These are phyloP conservation scores for Ceratocystis eucalypticola DNA, from an alignment of 2,329 filamentous ascomycete species.

Conservation along the genomic window DNA sequence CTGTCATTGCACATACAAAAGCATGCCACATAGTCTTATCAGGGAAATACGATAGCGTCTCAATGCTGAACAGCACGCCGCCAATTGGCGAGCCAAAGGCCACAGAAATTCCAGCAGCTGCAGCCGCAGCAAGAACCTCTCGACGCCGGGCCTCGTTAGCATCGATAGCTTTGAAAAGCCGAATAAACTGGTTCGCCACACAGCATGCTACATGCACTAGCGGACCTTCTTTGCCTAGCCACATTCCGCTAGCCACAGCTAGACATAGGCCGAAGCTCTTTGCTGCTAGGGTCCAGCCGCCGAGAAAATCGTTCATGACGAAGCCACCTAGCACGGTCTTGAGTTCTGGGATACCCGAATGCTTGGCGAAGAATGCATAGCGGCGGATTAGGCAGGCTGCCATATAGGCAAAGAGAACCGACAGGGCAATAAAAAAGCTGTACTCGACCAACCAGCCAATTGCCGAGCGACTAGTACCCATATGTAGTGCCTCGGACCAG, in stretches of 20 bases:
- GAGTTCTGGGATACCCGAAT: slow-evolving; percentile 94
- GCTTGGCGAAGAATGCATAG: slow-evolving; percentile 78
- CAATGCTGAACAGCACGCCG: slow-evolving; percentile 88
- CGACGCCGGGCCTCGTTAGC: slow-evolving; percentile 88
- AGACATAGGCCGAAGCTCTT: slow-evolving; percentile 85
- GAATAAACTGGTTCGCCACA: slow-evolving; percentile 88
- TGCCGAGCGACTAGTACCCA: slow-evolving; percentile 50
- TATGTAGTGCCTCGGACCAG: slow-evolving; percentile 60
- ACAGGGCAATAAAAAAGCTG: slow-evolving; percentile 71
- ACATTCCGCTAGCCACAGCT: slow-evolving; percentile 85
- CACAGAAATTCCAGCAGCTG: slow-evolving; percentile 83
- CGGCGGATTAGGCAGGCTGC: slow-evolving; percentile 69
- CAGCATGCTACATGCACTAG: slow-evolving; percentile 94
- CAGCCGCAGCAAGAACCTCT: slow-evolving; percentile 83
- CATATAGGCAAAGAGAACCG: slow-evolving; percentile 65
- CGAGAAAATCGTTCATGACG: slow-evolving; percentile 76
- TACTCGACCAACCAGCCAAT: slow-evolving; percentile 69
- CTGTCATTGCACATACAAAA: slow-evolving; percentile 98
- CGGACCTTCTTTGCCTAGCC: slow-evolving; percentile 92
- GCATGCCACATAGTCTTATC: slow-evolving; percentile 99
- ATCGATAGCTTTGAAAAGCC: slow-evolving; percentile 67
- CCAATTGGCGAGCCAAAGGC: slow-evolving; percentile 91
- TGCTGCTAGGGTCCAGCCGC: slow-evolving; percentile 73
- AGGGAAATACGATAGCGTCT: slow-evolving; percentile 92
- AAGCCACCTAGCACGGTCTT: slow-evolving; percentile 93